These are phyloP conservation scores for Kodamaea derodonti DNA, from an alignment of 1,139 yeast species.

Conservation along the genomic window DNA sequence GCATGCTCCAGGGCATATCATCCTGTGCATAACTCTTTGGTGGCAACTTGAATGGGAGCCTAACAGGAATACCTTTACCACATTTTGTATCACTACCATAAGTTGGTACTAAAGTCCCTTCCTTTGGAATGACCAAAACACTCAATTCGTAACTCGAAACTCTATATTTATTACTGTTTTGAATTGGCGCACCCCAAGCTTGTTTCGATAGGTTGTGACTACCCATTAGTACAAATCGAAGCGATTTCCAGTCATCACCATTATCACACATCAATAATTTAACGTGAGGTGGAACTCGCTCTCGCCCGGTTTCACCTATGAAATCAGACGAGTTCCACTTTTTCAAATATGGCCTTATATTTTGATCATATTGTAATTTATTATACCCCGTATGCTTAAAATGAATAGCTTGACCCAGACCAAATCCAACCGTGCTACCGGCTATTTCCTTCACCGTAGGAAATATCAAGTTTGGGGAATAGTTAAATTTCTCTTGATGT, in stretches of 20 bases:
- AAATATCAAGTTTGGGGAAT: constrained; percentile 47
- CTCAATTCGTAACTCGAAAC: constrained; percentile 56
- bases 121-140: constrained; percentile 26
- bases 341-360: constrained; percentile 31
- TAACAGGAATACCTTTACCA: constrained; percentile 25
- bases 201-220: constrained; percentile 64
- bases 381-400: constrained; percentile 32
- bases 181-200: constrained; percentile 59
- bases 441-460: constrained; percentile 54
- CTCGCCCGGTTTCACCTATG: constrained; percentile 26
- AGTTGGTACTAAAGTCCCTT: constrained; percentile 28
- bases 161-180: constrained; percentile 17
- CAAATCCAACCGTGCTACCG: constrained; percentile 39
- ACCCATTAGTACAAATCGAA: constrained; percentile 64
- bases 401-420: constrained; percentile 55
- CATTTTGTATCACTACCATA: constrained; percentile 34
- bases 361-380: constrained; percentile 28
- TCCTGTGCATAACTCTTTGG: constrained; percentile 30
- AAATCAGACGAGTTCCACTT: constrained; percentile 24
- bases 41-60: constrained; percentile 56
- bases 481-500: constrained; percentile 28
- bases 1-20: constrained; percentile 52
- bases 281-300: constrained; percentile 36
- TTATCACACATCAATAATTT: constrained; percentile 41
- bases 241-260: constrained; percentile 44